Evolutionary conservation across 208 protist species (phyloP), one percentile per base, ranked within the genome.

Genomic region (Crithidia bombi): DNA sequence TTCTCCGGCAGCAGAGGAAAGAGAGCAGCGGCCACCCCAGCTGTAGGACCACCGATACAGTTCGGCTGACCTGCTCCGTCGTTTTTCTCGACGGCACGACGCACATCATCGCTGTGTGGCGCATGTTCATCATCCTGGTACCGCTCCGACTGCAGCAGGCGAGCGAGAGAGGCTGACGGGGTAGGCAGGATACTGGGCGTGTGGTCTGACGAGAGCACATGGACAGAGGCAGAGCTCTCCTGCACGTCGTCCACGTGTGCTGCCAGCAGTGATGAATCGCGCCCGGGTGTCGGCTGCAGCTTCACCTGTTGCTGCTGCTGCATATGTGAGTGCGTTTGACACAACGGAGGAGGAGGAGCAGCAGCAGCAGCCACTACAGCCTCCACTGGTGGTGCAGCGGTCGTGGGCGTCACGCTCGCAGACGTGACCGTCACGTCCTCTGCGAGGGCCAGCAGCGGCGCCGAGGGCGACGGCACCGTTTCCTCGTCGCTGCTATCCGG

Each of bases 141-240:
- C 11, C 44, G 41, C 50, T 67, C 59, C 23, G 39, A 39, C 38
- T 64, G 41, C 39, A 65, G 64, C 17, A n/a, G 43, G 5, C 46
- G 61, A 15, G 59, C 15, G 32, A 67, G 52, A 30, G 69, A 75
- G 23, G 50, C 26, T 15, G 69, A 75, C 12, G 69, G 52, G 0
- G 69, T 68, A 6, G 35, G 58, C 21, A 51, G 32, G 14, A 63
- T 26, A 44, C 61, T 75, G 0, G 61, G 61, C 7, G 69, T 75
- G 61, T 57, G 54, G 28, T 58, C 39, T 5, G 58, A 54, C 4
- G 69, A 69, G 21, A 68, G 33, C 26, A 57, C n/a, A n/a, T 30
- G 38, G 0, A n/a, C 61, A 0, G 61, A 55, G 32, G 14, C 30
- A 14, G 47, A 57, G 25, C 32, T 38, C 28, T 67, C 62, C 2